Base-by-base conservation (phyloP, 176 grass and related monocot species). In the Zizania latifolia region DNA sequence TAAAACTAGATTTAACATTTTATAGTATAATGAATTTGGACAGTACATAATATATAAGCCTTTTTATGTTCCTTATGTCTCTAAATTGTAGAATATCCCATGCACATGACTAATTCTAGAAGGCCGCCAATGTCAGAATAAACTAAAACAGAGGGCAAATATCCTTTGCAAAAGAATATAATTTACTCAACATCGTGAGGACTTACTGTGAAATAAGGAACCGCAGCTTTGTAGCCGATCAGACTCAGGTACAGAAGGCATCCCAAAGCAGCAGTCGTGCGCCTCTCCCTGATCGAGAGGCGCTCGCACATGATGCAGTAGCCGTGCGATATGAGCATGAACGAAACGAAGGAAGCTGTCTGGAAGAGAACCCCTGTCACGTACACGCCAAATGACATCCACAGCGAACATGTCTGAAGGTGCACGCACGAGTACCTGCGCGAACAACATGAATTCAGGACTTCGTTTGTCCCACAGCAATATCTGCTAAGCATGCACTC, bases 361-460 rank as follows among this genome's bases (percentile, higher is more conserved):
- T 98, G 94, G 78, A 98, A 98, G 46, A 98, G 89, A 84, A 98
- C 88, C 67, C 94, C 91, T 1, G 94, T 94, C 71, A 98, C 89
- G 27, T 98, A 98, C 46, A 89, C 94, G 35, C 94, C 94, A 39
- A 98, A 98, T 0, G 94, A 98, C 91, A 98, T 92, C 94, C 94
- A 98, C 66, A 94, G 78, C 3, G 94, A 98, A 55, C 94, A 98
- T 5, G 78, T 87, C 81, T 98, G 78, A 36, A 92, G 86, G 37
- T 98, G 86, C 10, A 98, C 78, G 55, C 94, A 98, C 1, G 94
- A 98, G 69, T 98, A 98, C 94, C 94, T 97, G 82, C 36, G 70
- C 32, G n/a, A 8, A 0, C 32, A 40, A 2, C 41, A 5, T 7
- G 2, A 27, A 19, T 86, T 76, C 78, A 82, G 57, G 12, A 11